Conservation (phyloP, 2,329 filamentous ascomycete species). For the Phialophora macrospora region DNA sequence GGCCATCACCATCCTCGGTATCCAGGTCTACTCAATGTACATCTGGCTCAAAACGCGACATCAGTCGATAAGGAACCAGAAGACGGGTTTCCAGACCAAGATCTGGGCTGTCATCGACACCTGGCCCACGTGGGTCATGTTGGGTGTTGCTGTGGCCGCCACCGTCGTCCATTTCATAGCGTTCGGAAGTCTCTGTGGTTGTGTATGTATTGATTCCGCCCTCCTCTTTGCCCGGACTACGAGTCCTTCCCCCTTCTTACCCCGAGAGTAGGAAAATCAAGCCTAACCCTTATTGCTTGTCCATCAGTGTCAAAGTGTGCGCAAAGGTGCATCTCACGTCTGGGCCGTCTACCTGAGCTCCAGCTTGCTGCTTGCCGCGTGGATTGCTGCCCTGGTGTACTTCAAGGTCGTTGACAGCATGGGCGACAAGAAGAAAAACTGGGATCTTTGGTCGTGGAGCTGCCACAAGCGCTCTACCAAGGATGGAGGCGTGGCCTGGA, state of each 20-base stretch:
- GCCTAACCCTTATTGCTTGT: neutral
- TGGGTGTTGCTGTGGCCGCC: conserved; percentile 9
- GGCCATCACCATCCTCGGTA: conserved; percentile 13
- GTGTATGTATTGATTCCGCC: conserved; percentile 7
- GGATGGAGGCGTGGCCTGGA: conserved; percentile 4
- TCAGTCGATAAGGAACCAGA: conserved; percentile 1
- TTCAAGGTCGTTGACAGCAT: conserved; percentile 13
- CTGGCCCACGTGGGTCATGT: conserved; percentile 17
- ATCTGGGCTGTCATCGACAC: conserved; percentile 19
- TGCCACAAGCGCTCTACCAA: conserved; percentile 11
- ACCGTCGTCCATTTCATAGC: conserved; percentile 9
- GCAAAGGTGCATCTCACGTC: neutral
- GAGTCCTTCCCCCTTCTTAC: neutral
- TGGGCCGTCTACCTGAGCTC: conserved; percentile 14
- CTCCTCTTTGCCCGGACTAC: neutral
- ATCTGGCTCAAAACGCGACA: conserved; percentile 18
- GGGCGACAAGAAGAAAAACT: conserved; percentile 11
- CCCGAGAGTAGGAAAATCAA: neutral
- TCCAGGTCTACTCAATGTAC: conserved; percentile 18
- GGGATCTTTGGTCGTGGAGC: conserved; percentile 16
- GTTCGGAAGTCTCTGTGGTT: conserved; percentile 19
- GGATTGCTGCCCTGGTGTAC: conserved; percentile 6
- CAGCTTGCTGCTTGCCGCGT: conserved; percentile 5
- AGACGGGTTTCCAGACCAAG: conserved; percentile 14
- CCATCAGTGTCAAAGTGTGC: conserved; percentile 10